A percentile compares a stretch with the other conserved stretches of the same genome.
These are phyloP conservation scores for Eucalyptus fibrosa DNA, from an alignment of 345 rosid genomes.

Conservation along the genomic window DNA sequence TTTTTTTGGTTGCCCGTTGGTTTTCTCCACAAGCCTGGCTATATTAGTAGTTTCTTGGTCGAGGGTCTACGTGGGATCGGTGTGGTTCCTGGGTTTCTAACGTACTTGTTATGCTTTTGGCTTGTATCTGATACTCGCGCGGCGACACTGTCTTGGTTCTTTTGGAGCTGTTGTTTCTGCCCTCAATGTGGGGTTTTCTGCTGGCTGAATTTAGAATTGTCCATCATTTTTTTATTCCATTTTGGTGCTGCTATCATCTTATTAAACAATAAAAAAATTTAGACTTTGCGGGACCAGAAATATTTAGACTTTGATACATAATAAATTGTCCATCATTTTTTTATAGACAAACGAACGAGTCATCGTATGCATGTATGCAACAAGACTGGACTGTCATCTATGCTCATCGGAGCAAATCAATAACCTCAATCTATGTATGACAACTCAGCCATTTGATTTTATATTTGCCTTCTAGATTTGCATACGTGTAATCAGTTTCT, in stretches of 20 bases:
- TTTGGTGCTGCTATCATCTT: neutral
- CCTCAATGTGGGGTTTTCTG: neutral
- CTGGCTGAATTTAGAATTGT: neutral
- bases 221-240: neutral
- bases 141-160: neutral
- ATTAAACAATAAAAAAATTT: too few relatives aligned
- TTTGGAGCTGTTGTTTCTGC: neutral
- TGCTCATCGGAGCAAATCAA: neutral
- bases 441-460: neutral
- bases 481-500: neutral
- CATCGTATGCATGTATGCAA: neutral
- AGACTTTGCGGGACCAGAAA: too few relatives aligned
- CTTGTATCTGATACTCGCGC: neutral
- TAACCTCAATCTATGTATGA: neutral
- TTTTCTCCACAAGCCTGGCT: neutral
- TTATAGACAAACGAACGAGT: neutral
- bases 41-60: neutral
- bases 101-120: neutral
- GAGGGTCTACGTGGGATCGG: neutral
- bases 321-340: too few relatives aligned
- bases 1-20: neutral
- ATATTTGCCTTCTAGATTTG: neutral
- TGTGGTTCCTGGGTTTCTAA: neutral
- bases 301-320: too few relatives aligned
- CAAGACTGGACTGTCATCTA: neutral